Base-by-base conservation (phyloP, 768 basidiomycete species). In the Pleurotus cornucopiae region DNA sequence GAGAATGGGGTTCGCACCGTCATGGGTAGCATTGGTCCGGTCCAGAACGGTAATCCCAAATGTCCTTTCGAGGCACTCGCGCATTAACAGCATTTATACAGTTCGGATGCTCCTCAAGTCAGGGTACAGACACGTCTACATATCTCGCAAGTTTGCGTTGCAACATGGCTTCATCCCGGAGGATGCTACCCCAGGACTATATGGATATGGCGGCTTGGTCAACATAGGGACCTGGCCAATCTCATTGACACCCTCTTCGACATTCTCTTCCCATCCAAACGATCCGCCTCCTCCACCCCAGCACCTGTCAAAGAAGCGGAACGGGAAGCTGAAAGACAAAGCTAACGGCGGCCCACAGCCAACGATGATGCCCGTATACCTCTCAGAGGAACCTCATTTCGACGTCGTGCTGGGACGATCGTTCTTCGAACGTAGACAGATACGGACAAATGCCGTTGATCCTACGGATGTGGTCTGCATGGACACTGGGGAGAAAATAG, bases 1-100 rank as follows among this genome's bases (percentile, higher is more conserved):
- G 89, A 90, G 71, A 94, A 94, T 63, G 97, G 97, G 0, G 95
- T 98, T 6, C 77, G 96, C 49, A 98, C 94, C 3, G 89, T 99
- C 13, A 77, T 86, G 60, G 97, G 97, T 2, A 86, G 82, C 60
- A 92, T 98, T 56, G 96, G 94, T 0, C 88, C 92, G n/a, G 91
- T 93, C 41, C 75, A 86, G 49, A 85, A 90, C 69, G 94, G 94
- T 91, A 57, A 53, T 82, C 67, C 23, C 30, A 11, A 34, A 20
- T 25, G 23, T 44, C 12, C 46, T 58, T 25, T 30, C 53, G 38
- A 48, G 45, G 25, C 49, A 30, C 54, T 53, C 54, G 41, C 4
- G 23, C 13, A n/a, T 14, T 13, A 2, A 45, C n/a, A 18, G 44
- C 34, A 23, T 13, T 53, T 49, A 14, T 18, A 0, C 63, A 93